Base-by-base conservation (phyloP, 192 early-diverging fungal genomes). In the Chytriomyces sp. region DNA sequence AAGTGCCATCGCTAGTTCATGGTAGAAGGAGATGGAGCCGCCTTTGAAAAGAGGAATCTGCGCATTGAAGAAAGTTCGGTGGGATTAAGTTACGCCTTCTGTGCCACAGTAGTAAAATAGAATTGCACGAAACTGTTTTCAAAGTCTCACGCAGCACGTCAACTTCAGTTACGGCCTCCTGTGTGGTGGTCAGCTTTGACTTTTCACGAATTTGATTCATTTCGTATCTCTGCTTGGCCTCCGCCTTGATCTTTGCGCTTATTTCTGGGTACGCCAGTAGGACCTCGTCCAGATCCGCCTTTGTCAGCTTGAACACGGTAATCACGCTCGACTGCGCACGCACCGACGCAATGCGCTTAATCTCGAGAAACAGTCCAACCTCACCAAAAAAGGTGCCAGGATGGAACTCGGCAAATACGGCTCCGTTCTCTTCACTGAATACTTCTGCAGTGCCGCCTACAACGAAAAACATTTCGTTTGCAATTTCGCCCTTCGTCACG, bases 131-230 rank as follows among this genome's bases (percentile, higher is more conserved):
- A 47, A 45, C 71, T 72, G 61, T 70, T 50, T 88, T 88, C 9
- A 88, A 68, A 61, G 70, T 84, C 69, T 88, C 86, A 69, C 87
- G 70, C n/a, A 89, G 83, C 45, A 88, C 86, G 62, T 88, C 87
- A 28, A 88, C 59, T 69, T 88, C 87, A 2, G 84, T 86, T 8
- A 72, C 77, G 1, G 82, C 74, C 50, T 85, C 76, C 67, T 83
- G 85, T 26, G 50, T 57, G 5, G 24, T 63, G 45, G 23, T 77
- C 43, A 83, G 11, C 47, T 83, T 86, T 8, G 68, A 60, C 61
- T 85, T 82, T 71, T 88, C 85, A 24, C 84, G 53, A 61, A 82
- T 71, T 67, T 88, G 77, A 64, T 82, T 85, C 50, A 82, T 79
- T 24, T 83, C 76, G 61, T 83, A 84, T 43, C 87, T 70, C 60